A percentile compares a stretch with the other conserved stretches of the same genome.
Evolutionary conservation across 2,329 filamentous ascomycete genomes (phyloP).

Genomic region (Hypoxylon sp.): DNA sequence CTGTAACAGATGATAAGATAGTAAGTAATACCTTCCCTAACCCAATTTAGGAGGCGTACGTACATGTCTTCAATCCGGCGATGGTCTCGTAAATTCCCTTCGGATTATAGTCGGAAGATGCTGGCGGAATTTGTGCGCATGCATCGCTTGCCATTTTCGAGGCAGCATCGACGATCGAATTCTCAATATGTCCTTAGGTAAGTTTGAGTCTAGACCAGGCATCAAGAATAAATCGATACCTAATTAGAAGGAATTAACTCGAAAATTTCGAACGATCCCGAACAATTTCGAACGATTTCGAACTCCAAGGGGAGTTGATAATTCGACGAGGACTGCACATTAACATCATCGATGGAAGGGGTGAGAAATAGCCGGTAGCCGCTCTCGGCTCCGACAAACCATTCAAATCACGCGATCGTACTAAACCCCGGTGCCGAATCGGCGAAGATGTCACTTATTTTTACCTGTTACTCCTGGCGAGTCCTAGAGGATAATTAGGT

Average conservation of each 20-base stretch:
- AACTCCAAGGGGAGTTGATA: background rate
- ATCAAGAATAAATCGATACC: no score
- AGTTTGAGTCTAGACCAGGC: no score
- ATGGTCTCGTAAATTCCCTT: conserved; percentile 60
- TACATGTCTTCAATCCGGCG: conserved; percentile 61
- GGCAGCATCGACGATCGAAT: background rate
- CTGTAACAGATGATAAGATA: no score
- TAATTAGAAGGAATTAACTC: no score
- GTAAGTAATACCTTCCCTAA: background rate
- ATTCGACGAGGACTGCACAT: background rate
- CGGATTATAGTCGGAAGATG: conserved; percentile 57
- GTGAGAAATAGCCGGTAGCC: conserved; percentile 9
- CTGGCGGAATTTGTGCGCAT: conserved; percentile 57
- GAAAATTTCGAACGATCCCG: no score
- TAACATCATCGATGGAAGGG: background rate
- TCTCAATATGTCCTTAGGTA: no score
- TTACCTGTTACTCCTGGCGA: background rate
- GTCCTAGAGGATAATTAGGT: background rate
- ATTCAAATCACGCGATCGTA: background rate
- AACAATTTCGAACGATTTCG: background rate
- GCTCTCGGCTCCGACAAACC: conserved; percentile 30
- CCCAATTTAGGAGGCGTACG: conserved; percentile 22
- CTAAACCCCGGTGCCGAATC: conserved; percentile 25
- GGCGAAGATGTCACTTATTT: background rate
- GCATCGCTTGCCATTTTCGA: conserved; percentile 43